Conservation (phyloP, 148 eudicot species). For the Fagopyrum esculentum region DNA sequence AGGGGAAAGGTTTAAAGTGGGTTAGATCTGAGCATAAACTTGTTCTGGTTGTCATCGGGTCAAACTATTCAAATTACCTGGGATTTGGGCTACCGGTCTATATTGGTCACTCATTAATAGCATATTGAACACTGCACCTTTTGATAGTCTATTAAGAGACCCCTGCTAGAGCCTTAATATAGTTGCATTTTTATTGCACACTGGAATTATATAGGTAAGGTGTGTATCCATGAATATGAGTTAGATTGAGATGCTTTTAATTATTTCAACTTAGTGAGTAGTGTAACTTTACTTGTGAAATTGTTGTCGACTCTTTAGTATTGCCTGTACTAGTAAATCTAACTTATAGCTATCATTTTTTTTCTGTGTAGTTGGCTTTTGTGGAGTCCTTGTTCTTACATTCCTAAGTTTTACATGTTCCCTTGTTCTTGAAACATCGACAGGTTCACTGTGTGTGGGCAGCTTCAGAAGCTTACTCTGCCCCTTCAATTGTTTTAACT, state of each 20-base stretch:
- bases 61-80: background rate
- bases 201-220: background rate
- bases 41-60: too few relatives aligned
- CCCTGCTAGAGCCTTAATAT: background rate
- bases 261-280: background rate
- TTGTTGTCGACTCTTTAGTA: background rate
- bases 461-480: conserved; percentile 98
- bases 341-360: background rate
- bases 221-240: background rate
- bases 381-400: background rate
- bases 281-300: background rate
- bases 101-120: background rate
- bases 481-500: conserved; percentile 90
- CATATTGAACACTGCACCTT: background rate
- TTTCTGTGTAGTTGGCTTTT: background rate
- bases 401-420: background rate
- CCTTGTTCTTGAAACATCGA: conserved; percentile 15
- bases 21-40: background rate
- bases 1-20: background rate
- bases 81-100: background rate
- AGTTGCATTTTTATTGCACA: background rate
- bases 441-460: conserved; percentile 99
- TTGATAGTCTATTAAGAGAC: background rate
- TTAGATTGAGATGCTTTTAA: background rate
- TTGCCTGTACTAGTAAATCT: conserved; percentile 2